phyloP scores from a whole-genome alignment of 2,329 filamentous ascomycete species.

The Allantophomopsis lycopodina region DNA sequence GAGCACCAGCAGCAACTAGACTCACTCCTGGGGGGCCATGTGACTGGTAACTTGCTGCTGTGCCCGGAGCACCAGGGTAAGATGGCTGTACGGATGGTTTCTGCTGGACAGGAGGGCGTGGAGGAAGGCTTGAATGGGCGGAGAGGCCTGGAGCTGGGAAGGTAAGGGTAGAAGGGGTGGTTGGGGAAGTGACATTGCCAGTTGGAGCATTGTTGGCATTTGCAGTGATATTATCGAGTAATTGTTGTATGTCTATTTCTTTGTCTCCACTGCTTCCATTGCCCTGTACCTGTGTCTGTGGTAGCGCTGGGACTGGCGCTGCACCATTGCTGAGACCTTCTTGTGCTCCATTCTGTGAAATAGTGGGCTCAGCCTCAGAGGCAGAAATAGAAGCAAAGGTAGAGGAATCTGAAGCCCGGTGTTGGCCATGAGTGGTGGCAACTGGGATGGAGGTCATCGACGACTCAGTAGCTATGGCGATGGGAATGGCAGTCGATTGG shows the following conservation, averaged over 20 bases:
- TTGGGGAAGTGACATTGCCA: conserved; percentile 8
- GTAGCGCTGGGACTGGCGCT: too few species aligned
- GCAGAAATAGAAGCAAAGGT: not conserved
- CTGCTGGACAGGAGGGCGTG: conserved; percentile 14
- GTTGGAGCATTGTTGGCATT: conserved; percentile 17
- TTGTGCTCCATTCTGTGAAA: too few species aligned
- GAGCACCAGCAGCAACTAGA: conserved; percentile 17
- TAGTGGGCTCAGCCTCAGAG: too few species aligned
- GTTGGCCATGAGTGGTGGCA: not conserved
- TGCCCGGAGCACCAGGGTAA: conserved; percentile 10
- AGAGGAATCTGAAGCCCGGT: not conserved
- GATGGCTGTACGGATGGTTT: conserved; percentile 1
- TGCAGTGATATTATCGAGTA: conserved; percentile 22
- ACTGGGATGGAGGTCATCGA: too few species aligned
- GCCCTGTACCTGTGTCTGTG: too few species aligned
- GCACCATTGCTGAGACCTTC: too few species aligned
- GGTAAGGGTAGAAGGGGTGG: conserved; percentile 10
- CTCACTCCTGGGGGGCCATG: conserved; percentile 17
- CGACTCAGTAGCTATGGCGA: too few species aligned
- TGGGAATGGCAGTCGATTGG: too few species aligned
- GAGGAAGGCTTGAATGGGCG: conserved; percentile 19
- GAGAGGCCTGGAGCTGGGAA: conserved; percentile 13
- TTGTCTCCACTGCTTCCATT: conserved; percentile 2
- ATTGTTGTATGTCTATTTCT: conserved; percentile 21
- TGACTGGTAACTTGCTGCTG: conserved; percentile 10